A percentile compares a stretch with the other conserved stretches of the same genome.
These are phyloP conservation scores for Planoprotostelium fungivorum DNA, from an alignment of 78 protist genomes.

Conservation along the genomic window DNA sequence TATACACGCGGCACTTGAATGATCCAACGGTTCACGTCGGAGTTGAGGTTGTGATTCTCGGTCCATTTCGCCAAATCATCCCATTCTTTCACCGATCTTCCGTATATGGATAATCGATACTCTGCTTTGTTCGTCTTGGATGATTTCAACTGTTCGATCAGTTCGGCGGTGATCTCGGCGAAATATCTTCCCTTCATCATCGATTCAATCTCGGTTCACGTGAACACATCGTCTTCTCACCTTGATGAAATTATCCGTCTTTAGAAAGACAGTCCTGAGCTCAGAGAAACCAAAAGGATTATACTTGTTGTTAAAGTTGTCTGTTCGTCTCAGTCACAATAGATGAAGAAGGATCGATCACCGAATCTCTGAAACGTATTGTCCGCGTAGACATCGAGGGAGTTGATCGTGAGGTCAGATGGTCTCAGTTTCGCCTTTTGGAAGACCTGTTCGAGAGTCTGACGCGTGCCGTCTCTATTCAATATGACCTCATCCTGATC, in stretches of 20 bases:
- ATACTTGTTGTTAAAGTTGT: slow-evolving; percentile 85
- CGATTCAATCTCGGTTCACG: background rate
- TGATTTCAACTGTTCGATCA: slow-evolving; percentile 62
- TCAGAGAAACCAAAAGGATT: slow-evolving; percentile 67
- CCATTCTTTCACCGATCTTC: slow-evolving; percentile 75
- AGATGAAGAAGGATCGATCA: too few relatives aligned
- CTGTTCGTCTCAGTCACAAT: too few relatives aligned
- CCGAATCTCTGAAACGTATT: slow-evolving; percentile 69
- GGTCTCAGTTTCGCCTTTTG: background rate
- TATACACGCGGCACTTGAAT: slow-evolving; percentile 90
- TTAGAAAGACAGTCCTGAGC: slow-evolving; percentile 84
- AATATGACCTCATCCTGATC: background rate
- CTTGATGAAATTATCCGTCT: slow-evolving; percentile 78
- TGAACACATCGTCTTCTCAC: background rate
- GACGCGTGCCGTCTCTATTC: background rate
- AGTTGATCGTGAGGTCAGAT: background rate
- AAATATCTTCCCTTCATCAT: slow-evolving; percentile 58
- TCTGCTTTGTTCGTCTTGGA: slow-evolving; percentile 76
- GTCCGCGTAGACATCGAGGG: background rate
- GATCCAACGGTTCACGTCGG: slow-evolving; percentile 77
- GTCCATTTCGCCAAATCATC: slow-evolving; percentile 75
- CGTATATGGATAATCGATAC: slow-evolving; percentile 86
- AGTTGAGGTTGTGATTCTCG: slow-evolving; percentile 29
- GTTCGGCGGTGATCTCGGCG: slow-evolving; percentile 80
- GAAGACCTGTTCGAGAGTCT: background rate